Evolutionary conservation across 2,329 filamentous ascomycete genomes (phyloP).

Genomic region (Ophidiomyces ophidiicola): DNA sequence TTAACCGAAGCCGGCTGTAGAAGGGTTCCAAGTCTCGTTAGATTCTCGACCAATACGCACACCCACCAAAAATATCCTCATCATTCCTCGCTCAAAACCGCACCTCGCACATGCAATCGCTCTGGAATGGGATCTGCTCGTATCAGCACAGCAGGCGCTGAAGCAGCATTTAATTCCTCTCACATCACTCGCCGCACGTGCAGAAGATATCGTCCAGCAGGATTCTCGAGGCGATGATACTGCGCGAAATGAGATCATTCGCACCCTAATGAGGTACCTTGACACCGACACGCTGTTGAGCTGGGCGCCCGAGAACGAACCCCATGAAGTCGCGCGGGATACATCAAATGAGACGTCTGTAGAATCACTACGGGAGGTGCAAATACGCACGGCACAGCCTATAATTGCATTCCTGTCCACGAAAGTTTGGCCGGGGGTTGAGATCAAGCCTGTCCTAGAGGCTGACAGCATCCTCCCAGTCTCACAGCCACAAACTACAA

Average conservation of each 20-base stretch:
- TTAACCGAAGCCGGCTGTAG: background rate
- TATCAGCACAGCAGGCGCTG: constrained; percentile 69
- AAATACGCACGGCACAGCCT: constrained; percentile 55
- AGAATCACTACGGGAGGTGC: constrained; percentile 56
- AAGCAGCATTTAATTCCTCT: constrained; percentile 81
- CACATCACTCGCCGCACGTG: constrained; percentile 72
- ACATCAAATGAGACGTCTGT: constrained; percentile 16
- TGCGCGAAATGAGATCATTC: constrained; percentile 52
- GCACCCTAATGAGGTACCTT: constrained; percentile 68
- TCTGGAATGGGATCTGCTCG: constrained; percentile 81
- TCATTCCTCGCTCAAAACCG: constrained; percentile 60
- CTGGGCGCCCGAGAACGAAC: constrained; percentile 56
- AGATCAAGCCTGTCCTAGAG: constrained; percentile 70
- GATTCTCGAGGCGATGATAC: constrained; percentile 43
- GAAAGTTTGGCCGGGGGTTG: constrained; percentile 71
- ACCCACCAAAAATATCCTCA: constrained; percentile 58
- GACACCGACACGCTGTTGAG: constrained; percentile 87
- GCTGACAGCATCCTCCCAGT: constrained; percentile 61
- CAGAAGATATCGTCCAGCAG: constrained; percentile 63
- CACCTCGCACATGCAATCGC: constrained; percentile 76
- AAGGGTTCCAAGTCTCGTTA: constrained; percentile 54
- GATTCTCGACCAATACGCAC: constrained; percentile 70
- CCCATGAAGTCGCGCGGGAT: constrained; percentile 40
- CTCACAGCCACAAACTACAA: constrained; percentile 61
- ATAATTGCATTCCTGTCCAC: constrained; percentile 60